Evolutionary conservation across 164 flowering plant genomes (phyloP), one percentile per base, ranked within the genome.

Genomic region (Chimonanthus praecox): DNA sequence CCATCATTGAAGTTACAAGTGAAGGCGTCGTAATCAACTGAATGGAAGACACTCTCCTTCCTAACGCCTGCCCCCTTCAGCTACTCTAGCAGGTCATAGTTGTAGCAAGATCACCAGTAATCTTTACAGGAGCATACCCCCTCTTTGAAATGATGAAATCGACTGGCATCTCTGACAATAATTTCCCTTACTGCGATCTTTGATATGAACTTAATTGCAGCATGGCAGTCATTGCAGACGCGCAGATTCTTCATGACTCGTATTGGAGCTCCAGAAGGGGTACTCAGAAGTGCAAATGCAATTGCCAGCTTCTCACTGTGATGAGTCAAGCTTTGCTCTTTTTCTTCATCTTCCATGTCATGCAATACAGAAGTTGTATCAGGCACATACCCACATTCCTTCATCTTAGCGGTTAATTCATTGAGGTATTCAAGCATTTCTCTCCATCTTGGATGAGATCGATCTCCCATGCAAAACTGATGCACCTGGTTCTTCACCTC

Each of bases 171-270:
- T 69, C 92, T 77, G 21, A 90, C 87, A 67, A 88, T 75, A 68
- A 90, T 88, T 71, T 88, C 92, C 65, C 92, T 65, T n/a, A 49
- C 63, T 47, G 74, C 83, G 6, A 88, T 77, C 75, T 80, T 69
- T 0, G 93, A 87, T 62, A 92, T 87, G 74, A 68, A 73, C 81
- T 88, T 88, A 72, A 90, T 78, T 45, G 92, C 91, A 69, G 75
- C 79, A 72, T 92, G 94, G 68, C 94, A 88, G 70, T 91, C 97
- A 47, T 69, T 68, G 68, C 92, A 91, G 10, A 90, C 83, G 0
- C 91, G 80, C 81, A 91, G 76, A 76, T 91, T 91, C 85, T 91
- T 90, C 91, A 90, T 90, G 58, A 91, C 76, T 72, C 92, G 84
- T 44, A 91, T 84, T 6, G 89, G 84, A 63, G 80, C 74, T 49